These are phyloP conservation scores for Kwoniella pini DNA, from an alignment of 768 basidiomycete genomes.

Conservation along the genomic window DNA sequence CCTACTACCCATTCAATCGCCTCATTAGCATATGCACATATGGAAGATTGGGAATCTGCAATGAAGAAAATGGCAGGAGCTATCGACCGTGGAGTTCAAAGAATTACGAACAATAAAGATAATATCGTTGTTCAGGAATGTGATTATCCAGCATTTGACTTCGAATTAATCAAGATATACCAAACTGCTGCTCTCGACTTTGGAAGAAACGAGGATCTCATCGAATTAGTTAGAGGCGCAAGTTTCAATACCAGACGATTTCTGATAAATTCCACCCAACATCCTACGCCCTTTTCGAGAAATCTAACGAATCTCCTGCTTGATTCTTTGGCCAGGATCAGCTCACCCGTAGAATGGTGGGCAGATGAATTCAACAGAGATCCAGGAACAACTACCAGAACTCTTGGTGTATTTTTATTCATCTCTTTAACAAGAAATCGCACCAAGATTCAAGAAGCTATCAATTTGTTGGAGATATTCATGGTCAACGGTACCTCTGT, in stretches of 20 bases:
- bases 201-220: slow-evolving; percentile 9
- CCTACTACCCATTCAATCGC: slow-evolving; percentile 5
- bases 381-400: background rate
- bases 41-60: slow-evolving; percentile 13
- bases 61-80: slow-evolving; percentile 1
- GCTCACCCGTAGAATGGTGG: slow-evolving; percentile 14
- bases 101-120: background rate
- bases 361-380: background rate
- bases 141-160: slow-evolving; percentile 13
- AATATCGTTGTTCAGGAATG: background rate
- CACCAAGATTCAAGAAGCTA: background rate
- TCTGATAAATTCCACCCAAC: slow-evolving; percentile 2
- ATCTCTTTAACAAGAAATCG: slow-evolving; percentile 12
- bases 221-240: slow-evolving; percentile 11
- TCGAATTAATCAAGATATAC: slow-evolving; percentile 10
- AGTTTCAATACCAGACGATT: background rate
- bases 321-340: slow-evolving; percentile 1
- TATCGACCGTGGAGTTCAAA: slow-evolving; percentile 1
- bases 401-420: slow-evolving; percentile 16
- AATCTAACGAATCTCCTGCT: slow-evolving; percentile 4
- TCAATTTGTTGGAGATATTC: slow-evolving; percentile 16
- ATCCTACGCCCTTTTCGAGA: background rate
- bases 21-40: slow-evolving; percentile 1
- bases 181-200: background rate
- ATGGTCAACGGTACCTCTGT: slow-evolving; percentile 1